phyloP scores from a whole-genome alignment of 106 monocot species.

The Dendrobium officinale region DNA sequence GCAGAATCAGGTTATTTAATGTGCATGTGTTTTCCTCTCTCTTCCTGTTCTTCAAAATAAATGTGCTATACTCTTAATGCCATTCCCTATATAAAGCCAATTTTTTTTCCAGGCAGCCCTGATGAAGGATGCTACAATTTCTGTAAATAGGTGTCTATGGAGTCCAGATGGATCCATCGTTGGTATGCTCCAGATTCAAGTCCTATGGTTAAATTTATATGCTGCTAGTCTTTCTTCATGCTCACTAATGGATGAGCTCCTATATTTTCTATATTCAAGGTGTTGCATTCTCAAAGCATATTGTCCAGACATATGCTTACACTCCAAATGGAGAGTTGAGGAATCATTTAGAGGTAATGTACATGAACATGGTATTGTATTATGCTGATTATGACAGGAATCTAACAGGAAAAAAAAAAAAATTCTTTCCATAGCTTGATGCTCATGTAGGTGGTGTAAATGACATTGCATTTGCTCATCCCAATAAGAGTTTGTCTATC shows the following conservation, averaged over 20 bases:
- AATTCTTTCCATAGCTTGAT: conserved; percentile 51
- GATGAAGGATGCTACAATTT: conserved; percentile 87
- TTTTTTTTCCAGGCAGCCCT: conserved; percentile 49
- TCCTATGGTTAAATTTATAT: neutral
- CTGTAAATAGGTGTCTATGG: conserved; percentile 96
- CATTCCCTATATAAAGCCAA: neutral
- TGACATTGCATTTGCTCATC: conserved; percentile 94
- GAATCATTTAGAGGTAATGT: conserved; percentile 62
- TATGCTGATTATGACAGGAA: neutral
- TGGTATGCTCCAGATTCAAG: conserved; percentile 31
- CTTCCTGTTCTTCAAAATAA: neutral
- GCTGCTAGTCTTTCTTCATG: neutral
- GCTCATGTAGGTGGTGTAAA: conserved; percentile 96
- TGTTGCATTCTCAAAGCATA: conserved; percentile 97
- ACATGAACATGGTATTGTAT: neutral
- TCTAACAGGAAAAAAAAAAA: neutral
- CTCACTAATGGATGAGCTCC: neutral
- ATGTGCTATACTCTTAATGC: neutral
- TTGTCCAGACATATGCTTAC: conserved; percentile 82
- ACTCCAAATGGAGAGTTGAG: conserved; percentile 80
- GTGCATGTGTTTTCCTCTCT: neutral
- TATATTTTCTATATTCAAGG: conserved; percentile 33
- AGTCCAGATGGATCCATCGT: conserved; percentile 91
- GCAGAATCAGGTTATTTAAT: conserved; percentile 1
- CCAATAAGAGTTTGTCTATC: conserved; percentile 75